Evolutionary conservation across 306 rosid species (phyloP).

Genomic region (Fragaria ananassa): DNA sequence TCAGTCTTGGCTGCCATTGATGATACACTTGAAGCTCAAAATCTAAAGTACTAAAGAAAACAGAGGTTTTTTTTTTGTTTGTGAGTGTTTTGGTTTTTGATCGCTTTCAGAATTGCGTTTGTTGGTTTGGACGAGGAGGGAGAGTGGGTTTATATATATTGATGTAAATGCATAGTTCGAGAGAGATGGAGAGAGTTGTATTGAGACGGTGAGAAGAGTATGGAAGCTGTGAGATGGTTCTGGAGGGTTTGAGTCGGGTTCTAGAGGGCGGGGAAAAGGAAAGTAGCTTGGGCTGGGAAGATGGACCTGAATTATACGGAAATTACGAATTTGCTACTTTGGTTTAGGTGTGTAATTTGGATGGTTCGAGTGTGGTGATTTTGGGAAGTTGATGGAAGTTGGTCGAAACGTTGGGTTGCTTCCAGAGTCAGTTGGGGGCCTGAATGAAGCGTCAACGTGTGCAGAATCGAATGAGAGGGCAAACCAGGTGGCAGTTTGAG

Average conservation of each 20-base stretch:
- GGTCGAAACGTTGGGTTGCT: neutral
- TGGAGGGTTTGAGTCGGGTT: constrained; percentile 29
- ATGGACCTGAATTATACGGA: neutral
- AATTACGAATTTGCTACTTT: constrained; percentile 5
- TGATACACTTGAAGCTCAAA: neutral
- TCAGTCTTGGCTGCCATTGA: constrained; percentile 57
- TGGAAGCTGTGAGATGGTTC: constrained; percentile 30
- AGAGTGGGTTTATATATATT: constrained; percentile 2
- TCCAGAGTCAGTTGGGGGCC: neutral
- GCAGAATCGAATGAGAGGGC: neutral
- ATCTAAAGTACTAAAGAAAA: neutral
- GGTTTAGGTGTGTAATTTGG: neutral
- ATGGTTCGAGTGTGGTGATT: neutral
- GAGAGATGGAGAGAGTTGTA: neutral
- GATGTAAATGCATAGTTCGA: constrained; percentile 6
- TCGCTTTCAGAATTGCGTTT: neutral
- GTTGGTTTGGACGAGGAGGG: neutral
- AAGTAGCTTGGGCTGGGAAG: neutral
- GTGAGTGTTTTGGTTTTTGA: neutral
- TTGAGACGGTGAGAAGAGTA: neutral
- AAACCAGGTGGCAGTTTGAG: neutral
- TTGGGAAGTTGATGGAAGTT: neutral
- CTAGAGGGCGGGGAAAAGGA: constrained; percentile 19
- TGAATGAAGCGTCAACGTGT: neutral
- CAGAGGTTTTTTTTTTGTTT: neutral